Percentiles rank a stretch among this genome's conserved stretches.
These are phyloP conservation scores for Penicillium macrosclerotiorum DNA, from an alignment of 495 filamentous ascomycete genomes.

Conservation along the genomic window DNA sequence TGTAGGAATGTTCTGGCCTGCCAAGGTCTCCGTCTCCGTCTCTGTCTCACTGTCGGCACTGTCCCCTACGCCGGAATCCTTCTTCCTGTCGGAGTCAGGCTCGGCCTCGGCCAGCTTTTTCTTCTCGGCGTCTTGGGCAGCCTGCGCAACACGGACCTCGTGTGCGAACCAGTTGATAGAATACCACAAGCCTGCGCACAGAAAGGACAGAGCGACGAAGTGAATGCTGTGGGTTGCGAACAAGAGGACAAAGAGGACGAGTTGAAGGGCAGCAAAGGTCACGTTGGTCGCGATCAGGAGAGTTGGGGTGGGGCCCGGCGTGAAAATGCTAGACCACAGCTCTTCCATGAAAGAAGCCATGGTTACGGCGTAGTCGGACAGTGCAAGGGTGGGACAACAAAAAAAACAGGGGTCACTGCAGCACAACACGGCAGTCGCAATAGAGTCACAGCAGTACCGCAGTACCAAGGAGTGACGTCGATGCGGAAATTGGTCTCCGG, in stretches of 20 bases:
- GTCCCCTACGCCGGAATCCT: constrained; percentile 25
- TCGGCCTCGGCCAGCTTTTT: constrained; percentile 30
- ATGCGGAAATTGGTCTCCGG: constrained; percentile 28
- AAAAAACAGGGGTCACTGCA: too few relatives aligned
- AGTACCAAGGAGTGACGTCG: constrained; percentile 23
- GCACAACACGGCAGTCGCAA: too few relatives aligned
- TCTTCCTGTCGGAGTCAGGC: constrained; percentile 30
- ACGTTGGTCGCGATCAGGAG: constrained; percentile 88
- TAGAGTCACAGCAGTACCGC: too few relatives aligned
- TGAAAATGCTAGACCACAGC: constrained; percentile 90
- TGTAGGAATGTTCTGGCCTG: constrained; percentile 13
- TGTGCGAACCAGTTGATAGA: constrained; percentile 94
- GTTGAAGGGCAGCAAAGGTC: constrained; percentile 80
- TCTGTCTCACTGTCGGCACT: constrained; percentile 50
- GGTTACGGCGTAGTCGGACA: constrained; percentile 8
- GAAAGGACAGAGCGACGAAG: constrained; percentile 74
- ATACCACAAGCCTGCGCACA: constrained; percentile 83
- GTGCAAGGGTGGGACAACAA: too few relatives aligned
- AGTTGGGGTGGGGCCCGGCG: constrained; percentile 80
- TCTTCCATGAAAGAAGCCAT: constrained; percentile 82
- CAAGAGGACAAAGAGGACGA: constrained; percentile 72
- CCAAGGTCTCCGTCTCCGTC: constrained; percentile 46
- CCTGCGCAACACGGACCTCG: constrained; percentile 65
- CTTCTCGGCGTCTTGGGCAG: constrained; percentile 54
- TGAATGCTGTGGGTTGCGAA: constrained; percentile 83